Base-by-base conservation (phyloP, 2,329 filamentous ascomycete genomes). In the Gliomastix tumulicola region DNA sequence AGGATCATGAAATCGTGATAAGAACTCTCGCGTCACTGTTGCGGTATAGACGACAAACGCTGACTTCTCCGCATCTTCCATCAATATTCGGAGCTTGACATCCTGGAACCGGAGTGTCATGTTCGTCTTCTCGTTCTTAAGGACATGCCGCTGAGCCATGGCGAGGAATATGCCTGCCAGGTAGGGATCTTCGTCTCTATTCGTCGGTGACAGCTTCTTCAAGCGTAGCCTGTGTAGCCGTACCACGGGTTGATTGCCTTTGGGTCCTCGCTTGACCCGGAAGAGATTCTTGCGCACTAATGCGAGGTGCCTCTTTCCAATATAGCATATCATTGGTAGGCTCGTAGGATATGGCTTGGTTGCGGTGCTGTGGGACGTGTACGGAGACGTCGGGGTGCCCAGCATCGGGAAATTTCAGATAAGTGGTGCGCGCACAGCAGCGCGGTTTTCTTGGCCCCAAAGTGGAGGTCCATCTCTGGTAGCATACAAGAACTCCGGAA, bases 111-210 rank as follows among this genome's bases (percentile, higher is more conserved):
- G 8, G 13, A 10, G 8, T n/a, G n/a, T n/a, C n/a, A n/a, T n/a
- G 27, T 13, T 12, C 21, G 33, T 28, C 22, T 23, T 6, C 21
- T 15, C 12, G n/a, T 15, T 13, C 1, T 18, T 44, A 47, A 78
- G 76, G 39, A 72, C 73, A 32, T 71, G 63, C 9, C 63, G 60
- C 46, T 79, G 75, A 7, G 75, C 75, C 68, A 79, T 72, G 33
- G 69, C 68, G 11, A 79, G 45, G 39, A 78, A 68, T 30, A 68
- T 61, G 16, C 65, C 71, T 6, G 73, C 57, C 23, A 76, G 59
- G 39, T 73, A 68, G 1, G 68, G 58, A 45, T 79, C 74, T 33
- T 72, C 66, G 34, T 76, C 65, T 3, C 51, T 41, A 34, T 76
- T 62, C 4, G 54, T 49, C 0, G 75, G 74, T 4, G 68, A 39